Evolutionary conservation across 306 rosid genomes (phyloP).

Genomic region (Cucurbita maxima): DNA sequence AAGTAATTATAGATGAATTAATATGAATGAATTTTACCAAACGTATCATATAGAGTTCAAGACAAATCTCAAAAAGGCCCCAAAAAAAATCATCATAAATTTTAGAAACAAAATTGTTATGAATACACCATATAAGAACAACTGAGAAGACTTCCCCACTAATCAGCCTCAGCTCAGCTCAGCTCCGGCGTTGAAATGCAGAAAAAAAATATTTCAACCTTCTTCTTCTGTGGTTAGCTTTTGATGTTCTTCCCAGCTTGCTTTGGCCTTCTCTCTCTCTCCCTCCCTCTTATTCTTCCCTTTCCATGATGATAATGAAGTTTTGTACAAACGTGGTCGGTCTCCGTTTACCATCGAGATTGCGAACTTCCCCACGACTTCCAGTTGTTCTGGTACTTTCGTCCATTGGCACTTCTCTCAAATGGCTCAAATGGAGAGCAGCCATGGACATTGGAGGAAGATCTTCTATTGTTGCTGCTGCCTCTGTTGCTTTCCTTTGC

Average conservation of each 20-base stretch:
- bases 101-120: background rate
- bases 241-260: background rate
- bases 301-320: background rate
- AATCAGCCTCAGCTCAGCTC: too few species aligned
- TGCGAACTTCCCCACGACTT: slow-evolving; percentile 27
- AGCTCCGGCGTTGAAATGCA: background rate
- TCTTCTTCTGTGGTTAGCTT: background rate
- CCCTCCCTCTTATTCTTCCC: background rate
- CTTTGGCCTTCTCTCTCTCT: background rate
- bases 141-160: background rate
- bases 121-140: background rate
- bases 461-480: slow-evolving; percentile 27
- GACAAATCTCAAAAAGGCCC: background rate
- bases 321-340: background rate
- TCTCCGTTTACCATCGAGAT: slow-evolving; percentile 19
- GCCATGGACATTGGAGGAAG: slow-evolving; percentile 34
- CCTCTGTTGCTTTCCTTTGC: slow-evolving; percentile 31
- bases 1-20: background rate
- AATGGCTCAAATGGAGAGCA: slow-evolving; percentile 11
- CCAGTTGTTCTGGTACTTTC: slow-evolving; percentile 18
- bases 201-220: background rate
- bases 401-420: slow-evolving; percentile 23
- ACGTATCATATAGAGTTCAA: too few species aligned
- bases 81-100: background rate
- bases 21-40: background rate